Conservation (phyloP, 805 yeast species). For the Wickerhamiella siamensis region DNA sequence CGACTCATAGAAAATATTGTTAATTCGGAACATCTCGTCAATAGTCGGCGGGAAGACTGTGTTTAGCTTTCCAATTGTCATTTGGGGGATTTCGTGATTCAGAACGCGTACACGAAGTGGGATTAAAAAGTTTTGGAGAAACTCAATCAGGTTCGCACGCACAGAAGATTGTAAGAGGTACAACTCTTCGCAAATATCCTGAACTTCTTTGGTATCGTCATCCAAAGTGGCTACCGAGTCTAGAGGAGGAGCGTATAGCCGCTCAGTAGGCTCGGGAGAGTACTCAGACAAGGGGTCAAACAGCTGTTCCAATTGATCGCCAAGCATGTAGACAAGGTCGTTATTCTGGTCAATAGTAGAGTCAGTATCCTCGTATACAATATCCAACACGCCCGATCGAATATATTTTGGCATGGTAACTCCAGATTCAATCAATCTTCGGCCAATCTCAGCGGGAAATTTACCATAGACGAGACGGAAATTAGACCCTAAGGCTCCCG, state of each 20-base stretch:
- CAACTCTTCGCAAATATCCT: conserved; percentile 50
- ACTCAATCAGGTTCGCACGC: conserved; percentile 55
- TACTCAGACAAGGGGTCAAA: conserved; percentile 86
- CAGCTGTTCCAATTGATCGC: conserved; percentile 73
- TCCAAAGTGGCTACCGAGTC: conserved; percentile 10
- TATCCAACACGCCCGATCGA: conserved; percentile 51
- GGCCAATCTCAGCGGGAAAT: conserved; percentile 46
- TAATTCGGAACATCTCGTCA: conserved; percentile 82
- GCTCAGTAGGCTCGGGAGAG: conserved; percentile 76
- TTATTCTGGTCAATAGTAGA: conserved; percentile 52
- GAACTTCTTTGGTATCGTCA: conserved; percentile 27
- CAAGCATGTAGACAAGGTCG: conserved; percentile 57
- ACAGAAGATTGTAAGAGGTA: conserved; percentile 58
- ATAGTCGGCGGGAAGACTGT: conserved; percentile 85
- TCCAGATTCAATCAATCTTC: conserved; percentile 41
- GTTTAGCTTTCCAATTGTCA: conserved; percentile 55
- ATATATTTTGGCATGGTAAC: conserved; percentile 36
- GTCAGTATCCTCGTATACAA: conserved; percentile 48
- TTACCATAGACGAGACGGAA: conserved; percentile 42
- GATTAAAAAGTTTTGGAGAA: conserved; percentile 63
- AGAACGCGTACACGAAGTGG: conserved; percentile 63
- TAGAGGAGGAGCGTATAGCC: conserved; percentile 50
- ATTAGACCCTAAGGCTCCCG: conserved; percentile 62
- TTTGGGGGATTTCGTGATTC: conserved; percentile 34
- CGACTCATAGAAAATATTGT: conserved; percentile 69